Conservation (phyloP, 495 filamentous ascomycete genomes). For the Chlorociboria aeruginascens region DNA sequence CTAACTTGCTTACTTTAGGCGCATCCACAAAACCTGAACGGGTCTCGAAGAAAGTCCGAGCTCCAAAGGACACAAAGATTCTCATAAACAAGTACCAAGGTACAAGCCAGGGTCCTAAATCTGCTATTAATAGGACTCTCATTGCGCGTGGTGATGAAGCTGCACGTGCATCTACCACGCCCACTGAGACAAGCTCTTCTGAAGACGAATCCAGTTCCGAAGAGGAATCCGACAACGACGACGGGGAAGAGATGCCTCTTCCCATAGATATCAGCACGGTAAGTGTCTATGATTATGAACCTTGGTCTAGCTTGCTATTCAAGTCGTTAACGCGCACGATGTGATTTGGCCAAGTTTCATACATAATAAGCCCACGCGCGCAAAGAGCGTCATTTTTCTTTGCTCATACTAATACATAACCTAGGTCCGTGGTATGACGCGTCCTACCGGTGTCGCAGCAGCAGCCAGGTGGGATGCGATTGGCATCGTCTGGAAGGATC, state of each 20-base stretch:
- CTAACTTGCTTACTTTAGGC: slow-evolving; percentile 3
- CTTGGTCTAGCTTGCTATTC: no score
- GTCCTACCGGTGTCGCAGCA: slow-evolving; percentile 12
- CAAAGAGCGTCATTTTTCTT: neutral
- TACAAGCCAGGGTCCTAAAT: slow-evolving; percentile 2
- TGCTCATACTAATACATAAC: neutral
- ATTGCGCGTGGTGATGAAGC: slow-evolving; percentile 9
- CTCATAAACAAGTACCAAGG: slow-evolving; percentile 9
- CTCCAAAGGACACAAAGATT: slow-evolving; percentile 4
- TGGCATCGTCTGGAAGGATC: slow-evolving; percentile 20
- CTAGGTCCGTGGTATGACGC: slow-evolving; percentile 12
- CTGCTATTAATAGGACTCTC: neutral
- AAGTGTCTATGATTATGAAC: neutral
- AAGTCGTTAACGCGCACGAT: neutral
- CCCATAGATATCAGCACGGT: slow-evolving; percentile 13
- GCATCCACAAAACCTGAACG: slow-evolving; percentile 2
- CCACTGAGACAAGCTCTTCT: slow-evolving; percentile 17
- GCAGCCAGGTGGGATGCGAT: slow-evolving; percentile 21
- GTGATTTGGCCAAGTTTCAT: neutral
- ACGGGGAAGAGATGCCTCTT: slow-evolving; percentile 12
- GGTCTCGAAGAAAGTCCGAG: slow-evolving; percentile 5
- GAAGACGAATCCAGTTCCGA: slow-evolving; percentile 16
- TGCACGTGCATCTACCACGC: slow-evolving; percentile 24
- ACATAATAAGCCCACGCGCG: neutral
- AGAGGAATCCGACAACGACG: slow-evolving; percentile 18